Evolutionary conservation across 345 rosid species (phyloP), one percentile per base, ranked within the genome.

Genomic region (Dipteronia dyeriana): DNA sequence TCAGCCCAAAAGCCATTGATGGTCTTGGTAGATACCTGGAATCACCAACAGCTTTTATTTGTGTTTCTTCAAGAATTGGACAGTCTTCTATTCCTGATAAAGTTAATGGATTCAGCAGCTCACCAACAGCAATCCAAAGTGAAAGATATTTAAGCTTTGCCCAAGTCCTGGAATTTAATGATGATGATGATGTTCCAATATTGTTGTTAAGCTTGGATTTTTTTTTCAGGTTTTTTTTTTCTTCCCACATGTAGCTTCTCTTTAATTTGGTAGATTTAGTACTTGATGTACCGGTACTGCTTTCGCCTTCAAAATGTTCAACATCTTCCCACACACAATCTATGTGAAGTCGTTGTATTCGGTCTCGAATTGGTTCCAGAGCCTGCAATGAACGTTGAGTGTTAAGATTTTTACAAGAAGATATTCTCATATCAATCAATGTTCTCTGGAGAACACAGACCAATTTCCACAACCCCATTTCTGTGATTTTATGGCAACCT

Each of bases 21-120:
- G 94, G 97, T 77, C 74, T 92, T 29, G 75, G 87, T 65, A 79
- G 81, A 7, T 87, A 89, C 79, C 91, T 83, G 85, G 97, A 90
- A 29, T 96, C 99, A 63, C 98, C 98, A 79, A 85, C 97, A 5
- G 94, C 88, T 75, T 78, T 86, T 78, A 91, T 89, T n/a, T 84
- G 71, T 41, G 94, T 87, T 87, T 94, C 97, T 87, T 92, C 97
- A 82, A 94, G 69, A 53, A 83, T 85, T 1, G 99, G 99, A 72
- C 99, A 96, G 16, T 91, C 89, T 5, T 86, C 83, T 11, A 92
- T 79, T n/a, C 98, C 99, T 0, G 81, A 79, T 79, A 51, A 67
- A 0, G 82, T 79, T 76, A 96, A 83, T 10, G 95, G 97, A 51
- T 82, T 84, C 53, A 92, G 80, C 63, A 91, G 81, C 73, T 92